Evolutionary conservation across 805 yeast genomes (phyloP), one percentile per base, ranked within the genome.

Genomic region (Sugiyamaella smithiae): DNA sequence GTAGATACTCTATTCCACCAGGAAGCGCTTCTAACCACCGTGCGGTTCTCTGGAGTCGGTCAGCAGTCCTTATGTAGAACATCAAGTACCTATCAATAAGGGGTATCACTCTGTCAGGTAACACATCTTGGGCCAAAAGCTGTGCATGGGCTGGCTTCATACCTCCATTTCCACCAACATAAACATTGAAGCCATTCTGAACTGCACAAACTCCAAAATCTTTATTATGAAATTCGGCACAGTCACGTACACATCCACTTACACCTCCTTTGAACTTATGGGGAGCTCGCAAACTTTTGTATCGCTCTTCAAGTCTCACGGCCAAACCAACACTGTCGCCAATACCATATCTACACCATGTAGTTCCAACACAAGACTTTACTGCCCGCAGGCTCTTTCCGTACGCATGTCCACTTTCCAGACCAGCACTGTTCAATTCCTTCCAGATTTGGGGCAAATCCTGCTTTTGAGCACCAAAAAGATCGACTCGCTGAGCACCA

Each of bases 301-400:
- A 67, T 35, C 72, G 56, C 50, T 67, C 71, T 41, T 67, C 72
- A 6, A 67, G 53, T 44, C 70, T 58, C 14, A 67, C 57, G 3
- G 71, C 71, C 47, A 67, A 51, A n/a, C 71, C 71, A 11, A 67
- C 71, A 22, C 69, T 65, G 49, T 67, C 71, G 24, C 71, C 71
- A 45, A 67, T 66, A 42, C 71, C 71, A 44, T 60, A 67, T 32
- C 71, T 59, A 50, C 71, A 67, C 71, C 71, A 67, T 0, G 71
- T 67, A 1, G 69, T 60, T 4, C 71, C 71, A 32, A 67, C 71
- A 55, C 71, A 67, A 0, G 71, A 67, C 52, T 67, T 67, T 46
- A 67, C 71, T 33, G 67, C 64, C 41, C 71, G 59, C 48, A 67
- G 52, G 22, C 66, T 59, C 53, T 67, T 67, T 36, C 71, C 71